Evolutionary conservation across 2,329 filamentous ascomycete genomes (phyloP), one percentile per base, ranked within the genome.

Genomic region (Colletotrichum ledebouriae): DNA sequence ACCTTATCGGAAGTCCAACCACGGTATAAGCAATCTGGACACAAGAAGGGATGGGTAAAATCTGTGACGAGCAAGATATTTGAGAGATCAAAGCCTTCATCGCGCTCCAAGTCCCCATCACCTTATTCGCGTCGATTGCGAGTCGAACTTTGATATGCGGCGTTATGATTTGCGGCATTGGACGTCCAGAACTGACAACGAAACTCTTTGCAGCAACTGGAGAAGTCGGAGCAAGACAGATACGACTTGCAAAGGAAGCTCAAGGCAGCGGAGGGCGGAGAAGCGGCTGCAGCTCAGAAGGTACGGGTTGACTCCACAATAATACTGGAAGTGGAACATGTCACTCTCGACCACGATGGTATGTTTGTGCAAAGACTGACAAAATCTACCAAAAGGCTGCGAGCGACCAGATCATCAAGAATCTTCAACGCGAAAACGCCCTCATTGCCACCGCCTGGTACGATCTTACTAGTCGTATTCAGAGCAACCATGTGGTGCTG

Each of bases 381-480:
- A 34, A 50, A 22, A 50, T 33, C 1, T 49, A 15, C 39, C 42
- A 61, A 53, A 73, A 88, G 84, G 83, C 84, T 49, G 81, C 84
- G 62, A 79, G 78, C 71, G 86, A 89, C 53, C 81, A 86, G 74
- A 80, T 83, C 58, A 86, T 92, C 75, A 88, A 89, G 72, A 92
- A 90, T 73, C 86, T 97, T 67, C 87, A 92, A 77, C 88, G 91
- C 73, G 93, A 97, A 78, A 94, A 93, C 77, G 86, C 86, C 44
- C 85, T 96, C 76, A 93, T 97, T 74, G 85, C 90, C 29, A 92
- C 90, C n/a, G 93, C 93, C 2, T 97, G 92, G 92, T 94, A 94
- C 80, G 92, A 95, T 78, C 86, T 96, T 74, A 90, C 90, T 29
- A 90, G 86, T 76, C 86, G 93, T 59, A 79, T 97, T 73, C 93